phyloP scores from a whole-genome alignment of 2,329 filamentous ascomycete species.

The Neophaeococcomyces aloes region DNA sequence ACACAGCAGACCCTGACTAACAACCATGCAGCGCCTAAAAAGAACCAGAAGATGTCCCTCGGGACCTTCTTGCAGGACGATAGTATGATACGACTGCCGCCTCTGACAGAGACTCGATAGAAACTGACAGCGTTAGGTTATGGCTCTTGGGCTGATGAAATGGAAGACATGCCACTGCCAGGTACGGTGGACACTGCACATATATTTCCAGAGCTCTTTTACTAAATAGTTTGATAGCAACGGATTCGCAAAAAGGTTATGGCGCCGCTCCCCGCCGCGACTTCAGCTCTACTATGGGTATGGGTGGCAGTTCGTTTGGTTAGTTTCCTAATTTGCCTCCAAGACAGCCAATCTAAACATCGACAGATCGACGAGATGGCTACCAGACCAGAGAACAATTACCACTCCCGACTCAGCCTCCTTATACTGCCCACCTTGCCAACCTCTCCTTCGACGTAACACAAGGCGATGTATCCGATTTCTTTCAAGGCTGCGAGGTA shows the following conservation, averaged over 20 bases:
- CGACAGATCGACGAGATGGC: slow-evolving; percentile 26
- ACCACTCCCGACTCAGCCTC: slow-evolving; percentile 82
- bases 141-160: slow-evolving; percentile 98
- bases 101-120: slow-evolving; percentile 8
- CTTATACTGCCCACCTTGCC: slow-evolving; percentile 89
- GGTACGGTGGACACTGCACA: slow-evolving; percentile 39
- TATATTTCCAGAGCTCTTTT: neutral
- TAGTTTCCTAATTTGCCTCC: slow-evolving; percentile 5
- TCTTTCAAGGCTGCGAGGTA: slow-evolving; percentile 76
- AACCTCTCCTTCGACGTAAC: slow-evolving; percentile 95
- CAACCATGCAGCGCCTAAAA: slow-evolving; percentile 62
- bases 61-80: slow-evolving; percentile 89
- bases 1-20: slow-evolving; percentile 6
- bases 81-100: slow-evolving; percentile 49
- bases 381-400: slow-evolving; percentile 62
- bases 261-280: slow-evolving; percentile 38
- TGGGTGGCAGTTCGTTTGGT: slow-evolving; percentile 30
- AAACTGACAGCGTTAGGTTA: slow-evolving; percentile 42
- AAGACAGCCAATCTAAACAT: slow-evolving; percentile 7
- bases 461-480: slow-evolving; percentile 67
- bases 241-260: slow-evolving; percentile 37
- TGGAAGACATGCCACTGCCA: slow-evolving; percentile 71
- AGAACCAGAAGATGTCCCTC: slow-evolving; percentile 93
- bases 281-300: slow-evolving; percentile 32
- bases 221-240: slow-evolving; percentile 19